Percentiles rank a stretch among this genome's conserved stretches.
Conservation (phyloP, 345 rosid genomes). For the Alliaria petiolata region DNA sequence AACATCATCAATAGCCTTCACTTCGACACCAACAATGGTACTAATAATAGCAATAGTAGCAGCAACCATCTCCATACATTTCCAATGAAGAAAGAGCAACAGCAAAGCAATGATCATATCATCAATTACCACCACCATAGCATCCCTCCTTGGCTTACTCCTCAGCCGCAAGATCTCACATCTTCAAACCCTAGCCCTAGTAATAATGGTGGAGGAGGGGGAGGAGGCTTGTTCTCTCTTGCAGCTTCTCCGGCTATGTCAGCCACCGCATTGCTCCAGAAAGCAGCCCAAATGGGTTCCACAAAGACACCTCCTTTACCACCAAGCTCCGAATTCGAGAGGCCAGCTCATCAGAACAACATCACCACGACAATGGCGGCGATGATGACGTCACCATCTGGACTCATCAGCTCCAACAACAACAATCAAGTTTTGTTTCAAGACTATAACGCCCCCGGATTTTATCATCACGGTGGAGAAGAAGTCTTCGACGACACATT, state of each 20-base stretch:
- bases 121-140: conserved; percentile 18
- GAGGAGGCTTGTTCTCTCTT: conserved; percentile 26
- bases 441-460: conserved; percentile 40
- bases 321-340: conserved; percentile 24
- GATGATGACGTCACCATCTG: conserved; percentile 29
- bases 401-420: conserved; percentile 17
- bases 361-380: conserved; percentile 35
- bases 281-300: conserved; percentile 88
- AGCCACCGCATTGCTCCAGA: conserved; percentile 89
- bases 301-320: conserved; percentile 41
- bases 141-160: conserved; percentile 58
- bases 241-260: conserved; percentile 61
- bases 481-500: conserved; percentile 43
- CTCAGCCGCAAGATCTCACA: conserved; percentile 32
- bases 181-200: conserved; percentile 62
- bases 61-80: conserved; percentile 33
- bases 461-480: conserved; percentile 25
- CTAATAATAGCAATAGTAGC: not conserved
- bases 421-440: conserved; percentile 41
- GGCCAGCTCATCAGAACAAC: conserved; percentile 21
- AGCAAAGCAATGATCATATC: conserved; percentile 26
- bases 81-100: conserved; percentile 53
- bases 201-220: conserved; percentile 33
- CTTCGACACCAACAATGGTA: conserved; percentile 35
- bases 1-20: conserved; percentile 36